Percentiles rank a stretch among this genome's conserved stretches.
Conservation (phyloP, 768 basidiomycete species). For the Russula vinacea region DNA sequence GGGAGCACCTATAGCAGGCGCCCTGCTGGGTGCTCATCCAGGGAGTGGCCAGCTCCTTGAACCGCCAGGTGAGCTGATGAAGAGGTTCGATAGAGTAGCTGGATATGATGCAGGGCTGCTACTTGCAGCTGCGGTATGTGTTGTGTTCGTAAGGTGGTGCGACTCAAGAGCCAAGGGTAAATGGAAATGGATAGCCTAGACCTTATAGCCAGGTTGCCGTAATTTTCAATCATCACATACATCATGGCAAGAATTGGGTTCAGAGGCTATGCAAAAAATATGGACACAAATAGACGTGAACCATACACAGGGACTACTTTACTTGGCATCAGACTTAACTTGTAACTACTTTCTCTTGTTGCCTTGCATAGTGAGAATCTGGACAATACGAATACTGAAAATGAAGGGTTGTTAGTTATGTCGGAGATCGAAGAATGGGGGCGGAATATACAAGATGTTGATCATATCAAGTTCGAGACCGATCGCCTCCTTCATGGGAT, state of each 20-base stretch:
- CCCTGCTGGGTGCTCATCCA: constrained; percentile 39
- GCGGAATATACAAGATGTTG: constrained; percentile 72
- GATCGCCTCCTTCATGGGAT: constrained; percentile 77
- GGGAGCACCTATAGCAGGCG: constrained; percentile 45
- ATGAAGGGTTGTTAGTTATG: constrained; percentile 23
- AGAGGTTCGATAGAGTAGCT: constrained; percentile 40
- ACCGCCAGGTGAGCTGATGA: constrained; percentile 29
- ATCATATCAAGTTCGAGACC: constrained; percentile 82
- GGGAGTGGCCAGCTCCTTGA: constrained; percentile 10
- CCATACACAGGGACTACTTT: not conserved
- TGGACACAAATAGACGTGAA: not conserved
- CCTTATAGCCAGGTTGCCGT: not conserved
- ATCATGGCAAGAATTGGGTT: not conserved
- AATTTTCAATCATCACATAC: not conserved
- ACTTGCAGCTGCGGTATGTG: constrained; percentile 39
- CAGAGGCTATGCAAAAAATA: not conserved
- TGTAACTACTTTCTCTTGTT: constrained; percentile 48
- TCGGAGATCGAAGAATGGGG: not conserved
- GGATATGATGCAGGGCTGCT: constrained; percentile 41
- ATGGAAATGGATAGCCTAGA: constrained; percentile 44
- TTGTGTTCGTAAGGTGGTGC: constrained; percentile 43
- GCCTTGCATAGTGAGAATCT: constrained; percentile 68
- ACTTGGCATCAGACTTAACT: not conserved
- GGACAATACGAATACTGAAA: constrained; percentile 71
- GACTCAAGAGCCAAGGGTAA: constrained; percentile 42